Percentiles rank a stretch among this genome's conserved stretches.
These are phyloP conservation scores for Wickerhamomyces hampshirensis DNA, from an alignment of 805 yeast species.

Conservation along the genomic window DNA sequence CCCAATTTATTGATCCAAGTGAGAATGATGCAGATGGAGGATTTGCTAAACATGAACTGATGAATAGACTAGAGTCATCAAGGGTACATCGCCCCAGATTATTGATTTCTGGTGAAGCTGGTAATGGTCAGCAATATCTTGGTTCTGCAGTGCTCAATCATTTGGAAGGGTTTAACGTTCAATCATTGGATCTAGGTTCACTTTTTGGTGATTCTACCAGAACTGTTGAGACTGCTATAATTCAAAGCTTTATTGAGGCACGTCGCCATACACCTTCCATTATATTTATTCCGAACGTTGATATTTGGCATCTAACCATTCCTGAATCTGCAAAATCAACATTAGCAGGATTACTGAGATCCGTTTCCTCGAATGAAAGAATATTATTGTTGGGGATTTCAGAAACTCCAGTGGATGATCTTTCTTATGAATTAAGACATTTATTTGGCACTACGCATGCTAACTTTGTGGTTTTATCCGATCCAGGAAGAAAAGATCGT, in stretches of 20 bases:
- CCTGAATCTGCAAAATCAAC: conserved; percentile 69
- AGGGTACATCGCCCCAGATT: conserved; percentile 81
- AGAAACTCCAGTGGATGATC: conserved; percentile 38
- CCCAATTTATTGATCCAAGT: conserved; percentile 55
- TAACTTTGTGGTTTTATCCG: conserved; percentile 39
- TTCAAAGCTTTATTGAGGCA: conserved; percentile 83
- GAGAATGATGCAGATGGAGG: conserved; percentile 58
- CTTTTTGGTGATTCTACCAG: conserved; percentile 73
- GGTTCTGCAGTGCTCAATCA: conserved; percentile 76
- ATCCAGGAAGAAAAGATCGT: conserved; percentile 46
- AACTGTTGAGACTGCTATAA: conserved; percentile 77
- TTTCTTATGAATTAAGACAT: conserved; percentile 42
- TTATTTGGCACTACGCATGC: conserved; percentile 55
- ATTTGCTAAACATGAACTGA: conserved; percentile 61
- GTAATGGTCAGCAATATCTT: conserved; percentile 84
- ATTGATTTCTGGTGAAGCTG: conserved; percentile 64
- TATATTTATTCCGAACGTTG: conserved; percentile 75
- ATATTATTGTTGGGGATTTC: conserved; percentile 72
- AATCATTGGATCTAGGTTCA: conserved; percentile 75
- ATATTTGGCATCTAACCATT: conserved; percentile 67
- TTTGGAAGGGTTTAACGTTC: conserved; percentile 87
- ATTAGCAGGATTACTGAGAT: conserved; percentile 61
- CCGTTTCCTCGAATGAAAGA: conserved; percentile 66
- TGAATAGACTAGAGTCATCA: conserved; percentile 44
- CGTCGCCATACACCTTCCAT: conserved; percentile 86